Conservation (phyloP, 2,329 filamentous ascomycete genomes). For the Phoma herbarum region DNA sequence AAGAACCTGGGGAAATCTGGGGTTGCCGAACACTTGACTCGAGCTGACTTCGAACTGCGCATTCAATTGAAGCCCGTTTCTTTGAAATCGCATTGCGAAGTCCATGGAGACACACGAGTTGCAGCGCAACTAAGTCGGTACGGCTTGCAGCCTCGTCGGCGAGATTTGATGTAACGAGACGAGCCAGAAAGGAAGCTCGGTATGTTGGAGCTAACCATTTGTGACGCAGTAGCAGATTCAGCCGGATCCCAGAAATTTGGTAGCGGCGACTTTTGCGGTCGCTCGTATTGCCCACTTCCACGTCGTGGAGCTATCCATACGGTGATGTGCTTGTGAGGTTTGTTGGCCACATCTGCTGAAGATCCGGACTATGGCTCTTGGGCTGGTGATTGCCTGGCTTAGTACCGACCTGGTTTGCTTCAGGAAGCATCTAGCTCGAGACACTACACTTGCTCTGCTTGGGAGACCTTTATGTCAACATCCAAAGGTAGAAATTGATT, state of each 20-base stretch:
- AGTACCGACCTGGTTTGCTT: no score
- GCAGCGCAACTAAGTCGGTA: not conserved
- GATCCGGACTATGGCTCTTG: no score
- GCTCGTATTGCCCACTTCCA: not conserved
- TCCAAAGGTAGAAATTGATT: not conserved
- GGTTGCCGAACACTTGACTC: not conserved
- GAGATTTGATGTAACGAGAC: constrained; percentile 9
- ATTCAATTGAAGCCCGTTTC: not conserved
- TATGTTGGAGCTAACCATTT: constrained; percentile 13
- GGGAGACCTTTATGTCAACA: not conserved
- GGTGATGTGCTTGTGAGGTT: not conserved
- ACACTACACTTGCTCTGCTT: no score
- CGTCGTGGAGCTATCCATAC: not conserved
- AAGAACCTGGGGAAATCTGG: constrained; percentile 16
- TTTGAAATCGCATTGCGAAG: not conserved
- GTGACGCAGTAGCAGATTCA: not conserved
- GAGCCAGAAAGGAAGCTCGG: not conserved
- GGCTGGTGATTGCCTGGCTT: no score
- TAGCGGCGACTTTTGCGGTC: not conserved
- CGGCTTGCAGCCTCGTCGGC: no score
- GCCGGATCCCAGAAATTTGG: not conserved
- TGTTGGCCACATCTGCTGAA: no score
- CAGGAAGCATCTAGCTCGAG: no score
- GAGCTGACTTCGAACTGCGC: not conserved
- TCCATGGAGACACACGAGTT: not conserved